Evolutionary conservation across 768 basidiomycete species (phyloP), one percentile per base, ranked within the genome.

Genomic region (Suillus lakei): DNA sequence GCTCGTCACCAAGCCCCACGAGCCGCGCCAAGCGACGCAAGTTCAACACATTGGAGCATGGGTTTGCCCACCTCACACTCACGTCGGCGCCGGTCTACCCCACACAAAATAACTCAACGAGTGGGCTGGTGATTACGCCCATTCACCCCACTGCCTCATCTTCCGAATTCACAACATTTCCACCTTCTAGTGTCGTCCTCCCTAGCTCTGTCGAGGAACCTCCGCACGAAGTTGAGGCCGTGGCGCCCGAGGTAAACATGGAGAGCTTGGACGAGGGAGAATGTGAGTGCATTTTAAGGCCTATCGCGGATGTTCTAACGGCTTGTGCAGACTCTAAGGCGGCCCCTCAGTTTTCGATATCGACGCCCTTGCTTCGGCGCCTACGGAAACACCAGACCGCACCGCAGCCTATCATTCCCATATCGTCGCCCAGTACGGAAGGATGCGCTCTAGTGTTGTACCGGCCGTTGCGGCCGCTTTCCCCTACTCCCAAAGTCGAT

Each of bases 221-320:
- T 23, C 64, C 67, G 3, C 69, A 71, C 8, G 71, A 75, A 32
- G 67, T 68, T 44, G 63, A 66, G 9, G 76, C 77, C 0, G 61
- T 69, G 21, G 70, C 78, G 10, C 83, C 78, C 23, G 90, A 92
- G 62, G 79, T 88, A 3, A 84, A 82, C 54, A 93, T 93, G 91
- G 87, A 86, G 66, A 90, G 88, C 71, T 89, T 90, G 72, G 83
- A 86, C 5, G 91, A 90, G 71, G 88, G 85, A 68, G 85, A 90
- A 72, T 80, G 91, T 92, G 75, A 83, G 71, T 54, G 26, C 26
- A 21, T 30, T 41, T 41, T 10, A 21, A 12, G 30, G 39, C 6
- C 4, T 28, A 15, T 30, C 10, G 13, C 26, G 30, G 38, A 28
- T 21, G 26, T 7, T 12, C 58, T 26, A 28, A 41, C 26, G 28